phyloP scores from a whole-genome alignment of 106 monocot species.

The Dendrobium nobile region DNA sequence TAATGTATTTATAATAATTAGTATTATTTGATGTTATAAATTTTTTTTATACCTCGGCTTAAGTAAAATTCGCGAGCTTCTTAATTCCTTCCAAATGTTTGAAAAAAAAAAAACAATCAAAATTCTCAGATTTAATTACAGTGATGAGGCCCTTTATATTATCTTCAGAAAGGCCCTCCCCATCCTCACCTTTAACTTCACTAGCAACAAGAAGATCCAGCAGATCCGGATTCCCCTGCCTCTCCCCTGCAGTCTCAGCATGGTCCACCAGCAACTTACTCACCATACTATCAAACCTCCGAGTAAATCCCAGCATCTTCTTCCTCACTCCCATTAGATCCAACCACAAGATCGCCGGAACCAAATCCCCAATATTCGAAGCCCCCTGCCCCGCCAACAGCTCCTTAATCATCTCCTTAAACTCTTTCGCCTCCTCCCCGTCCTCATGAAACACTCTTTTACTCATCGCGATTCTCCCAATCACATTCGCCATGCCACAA shows the following conservation, averaged over 20 bases:
- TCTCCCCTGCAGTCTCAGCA: conserved; percentile 10
- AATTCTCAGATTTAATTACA: background rate
- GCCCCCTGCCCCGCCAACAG: conserved; percentile 13
- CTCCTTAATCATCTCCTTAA: conserved; percentile 35
- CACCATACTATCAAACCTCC: conserved; percentile 19
- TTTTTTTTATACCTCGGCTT: too few relatives aligned
- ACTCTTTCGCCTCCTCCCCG: conserved; percentile 18
- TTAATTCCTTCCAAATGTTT: too few relatives aligned
- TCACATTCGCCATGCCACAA: conserved; percentile 26
- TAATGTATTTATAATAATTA: too few relatives aligned
- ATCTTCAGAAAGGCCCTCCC: background rate
- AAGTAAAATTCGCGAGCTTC: too few relatives aligned
- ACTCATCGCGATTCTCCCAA: conserved; percentile 24
- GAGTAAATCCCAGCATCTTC: conserved; percentile 18
- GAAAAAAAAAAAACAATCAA: too few relatives aligned
- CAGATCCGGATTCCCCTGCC: conserved; percentile 17
- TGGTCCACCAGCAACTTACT: conserved; percentile 22
- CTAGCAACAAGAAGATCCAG: conserved; percentile 10
- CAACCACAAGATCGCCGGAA: conserved; percentile 28
- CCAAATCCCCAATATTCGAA: conserved; percentile 32
- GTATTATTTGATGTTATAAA: too few relatives aligned
- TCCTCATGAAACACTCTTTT: conserved; percentile 23
- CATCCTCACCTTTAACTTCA: background rate
- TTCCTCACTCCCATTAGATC: conserved; percentile 24
- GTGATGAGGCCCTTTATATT: conserved; percentile 10